Conservation (phyloP, 78 protist genomes). For the Speleostelium caveatum region DNA sequence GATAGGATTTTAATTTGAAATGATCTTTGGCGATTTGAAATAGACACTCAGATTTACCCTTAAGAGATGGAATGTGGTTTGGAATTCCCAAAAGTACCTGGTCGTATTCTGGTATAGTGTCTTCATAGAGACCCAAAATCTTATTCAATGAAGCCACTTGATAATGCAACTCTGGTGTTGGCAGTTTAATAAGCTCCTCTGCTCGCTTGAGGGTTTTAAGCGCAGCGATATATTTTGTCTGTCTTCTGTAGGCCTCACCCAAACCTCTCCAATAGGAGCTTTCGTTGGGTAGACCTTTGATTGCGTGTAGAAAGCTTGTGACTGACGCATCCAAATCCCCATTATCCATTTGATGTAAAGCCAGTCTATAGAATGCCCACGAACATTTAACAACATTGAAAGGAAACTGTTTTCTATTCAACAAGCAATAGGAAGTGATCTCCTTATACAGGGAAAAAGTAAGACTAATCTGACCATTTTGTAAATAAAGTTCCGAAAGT, state of each 20-base stretch:
- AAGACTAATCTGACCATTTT: constrained; percentile 14
- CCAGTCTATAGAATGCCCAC: constrained; percentile 80
- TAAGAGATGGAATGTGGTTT: constrained; percentile 57
- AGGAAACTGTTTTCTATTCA: constrained; percentile 18
- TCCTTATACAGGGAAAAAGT: constrained; percentile 48
- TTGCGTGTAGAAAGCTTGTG: constrained; percentile 13
- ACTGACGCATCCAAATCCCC: constrained; percentile 20
- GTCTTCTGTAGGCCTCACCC: constrained; percentile 73
- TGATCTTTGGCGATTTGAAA: constrained; percentile 14
- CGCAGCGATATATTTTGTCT: constrained; percentile 70
- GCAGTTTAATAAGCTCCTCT: constrained; percentile 6
- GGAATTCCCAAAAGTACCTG: neutral
- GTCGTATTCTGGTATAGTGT: constrained; percentile 50
- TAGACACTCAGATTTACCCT: constrained; percentile 70
- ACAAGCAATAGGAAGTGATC: constrained; percentile 30
- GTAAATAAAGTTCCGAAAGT: constrained; percentile 23
- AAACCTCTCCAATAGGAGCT: constrained; percentile 58
- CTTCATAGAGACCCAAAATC: constrained; percentile 37
- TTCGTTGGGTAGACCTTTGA: constrained; percentile 48
- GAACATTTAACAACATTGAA: constrained; percentile 28
- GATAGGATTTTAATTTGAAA: neutral
- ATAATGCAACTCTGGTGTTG: constrained; percentile 34
- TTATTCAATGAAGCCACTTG: constrained; percentile 66
- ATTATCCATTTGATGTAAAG: constrained; percentile 72
- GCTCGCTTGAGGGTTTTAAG: constrained; percentile 62